Conservation (phyloP, 192 early-diverging fungal species). For the Entomortierella lignicola region DNA sequence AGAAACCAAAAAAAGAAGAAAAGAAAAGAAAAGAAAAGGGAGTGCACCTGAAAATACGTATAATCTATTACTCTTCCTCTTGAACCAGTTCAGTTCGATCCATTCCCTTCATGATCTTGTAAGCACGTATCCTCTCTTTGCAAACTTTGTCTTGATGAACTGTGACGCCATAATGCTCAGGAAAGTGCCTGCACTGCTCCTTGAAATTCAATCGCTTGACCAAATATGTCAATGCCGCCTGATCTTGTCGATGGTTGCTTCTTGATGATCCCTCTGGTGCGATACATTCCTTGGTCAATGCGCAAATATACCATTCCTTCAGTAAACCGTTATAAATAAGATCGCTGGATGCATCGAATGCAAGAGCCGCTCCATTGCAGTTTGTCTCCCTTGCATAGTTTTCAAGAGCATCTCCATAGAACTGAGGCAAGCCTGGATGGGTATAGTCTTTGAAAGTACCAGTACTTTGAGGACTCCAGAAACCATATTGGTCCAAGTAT, state of each 20-base stretch:
- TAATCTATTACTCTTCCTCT: conserved; percentile 12
- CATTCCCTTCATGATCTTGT: conserved; percentile 50
- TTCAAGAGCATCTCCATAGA: conserved; percentile 44
- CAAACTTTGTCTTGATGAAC: conserved; percentile 64
- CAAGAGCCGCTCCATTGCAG: conserved; percentile 66
- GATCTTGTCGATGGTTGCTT: conserved; percentile 68
- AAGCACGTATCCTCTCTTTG: conserved; percentile 52
- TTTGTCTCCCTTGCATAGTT: conserved; percentile 53
- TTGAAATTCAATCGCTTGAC: conserved; percentile 46
- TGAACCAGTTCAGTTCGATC: background rate
- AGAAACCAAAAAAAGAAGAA: too few relatives aligned
- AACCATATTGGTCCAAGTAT: conserved; percentile 55
- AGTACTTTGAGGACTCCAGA: conserved; percentile 60
- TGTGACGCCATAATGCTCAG: conserved; percentile 59
- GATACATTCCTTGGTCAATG: conserved; percentile 59
- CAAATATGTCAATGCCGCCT: conserved; percentile 63
- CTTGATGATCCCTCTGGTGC: conserved; percentile 62
- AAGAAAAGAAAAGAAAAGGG: too few relatives aligned
- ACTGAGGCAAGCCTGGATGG: conserved; percentile 59
- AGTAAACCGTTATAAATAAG: conserved; percentile 55
- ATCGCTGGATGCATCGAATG: conserved; percentile 56
- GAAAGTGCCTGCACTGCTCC: conserved; percentile 54
- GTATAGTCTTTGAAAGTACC: conserved; percentile 57
- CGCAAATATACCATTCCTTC: conserved; percentile 59
- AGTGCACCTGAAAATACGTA: too few relatives aligned